Evolutionary conservation across 2,329 filamentous ascomycete species (phyloP).

Genomic region (Akanthomyces muscarius): DNA sequence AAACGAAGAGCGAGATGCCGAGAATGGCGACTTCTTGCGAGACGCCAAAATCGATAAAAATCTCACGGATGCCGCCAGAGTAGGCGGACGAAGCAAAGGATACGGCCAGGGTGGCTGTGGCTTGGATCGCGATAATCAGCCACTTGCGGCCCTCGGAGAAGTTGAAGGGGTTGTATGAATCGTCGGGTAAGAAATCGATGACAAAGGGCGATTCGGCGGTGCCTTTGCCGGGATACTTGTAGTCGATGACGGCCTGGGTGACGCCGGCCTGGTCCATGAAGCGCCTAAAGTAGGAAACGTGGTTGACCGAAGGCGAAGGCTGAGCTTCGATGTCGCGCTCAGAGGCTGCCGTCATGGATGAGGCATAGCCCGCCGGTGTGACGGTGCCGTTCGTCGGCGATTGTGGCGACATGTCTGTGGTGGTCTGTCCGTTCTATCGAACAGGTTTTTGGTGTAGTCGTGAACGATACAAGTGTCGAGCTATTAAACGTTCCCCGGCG

Average conservation of each 20-base stretch:
- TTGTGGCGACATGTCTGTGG: background rate
- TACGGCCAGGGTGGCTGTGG: constrained; percentile 64
- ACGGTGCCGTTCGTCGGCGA: background rate
- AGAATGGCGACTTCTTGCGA: constrained; percentile 52
- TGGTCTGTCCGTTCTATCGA: background rate
- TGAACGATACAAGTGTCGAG: background rate
- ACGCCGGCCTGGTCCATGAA: constrained; percentile 56
- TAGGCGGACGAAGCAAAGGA: constrained; percentile 68
- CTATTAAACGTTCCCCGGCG: background rate
- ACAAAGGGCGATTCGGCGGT: constrained; percentile 64
- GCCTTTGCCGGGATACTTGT: constrained; percentile 56
- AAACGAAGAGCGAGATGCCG: constrained; percentile 60
- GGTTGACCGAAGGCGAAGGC: constrained; percentile 27
- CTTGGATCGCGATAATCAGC: constrained; percentile 59
- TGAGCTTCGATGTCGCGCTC: constrained; percentile 43
- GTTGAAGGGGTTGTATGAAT: constrained; percentile 63
- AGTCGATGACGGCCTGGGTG: constrained; percentile 51
- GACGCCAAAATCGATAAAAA: constrained; percentile 53
- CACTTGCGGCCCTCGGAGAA: constrained; percentile 59
- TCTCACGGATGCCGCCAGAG: constrained; percentile 51
- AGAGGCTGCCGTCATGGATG: constrained; percentile 31
- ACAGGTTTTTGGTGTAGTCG: background rate
- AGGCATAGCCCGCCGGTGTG: constrained; percentile 12
- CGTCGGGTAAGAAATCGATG: constrained; percentile 63
- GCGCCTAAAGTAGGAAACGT: constrained; percentile 45